These are phyloP conservation scores for Cenchrus fungigraminus DNA, from an alignment of 176 grass and related monocot genomes.

Conservation along the genomic window DNA sequence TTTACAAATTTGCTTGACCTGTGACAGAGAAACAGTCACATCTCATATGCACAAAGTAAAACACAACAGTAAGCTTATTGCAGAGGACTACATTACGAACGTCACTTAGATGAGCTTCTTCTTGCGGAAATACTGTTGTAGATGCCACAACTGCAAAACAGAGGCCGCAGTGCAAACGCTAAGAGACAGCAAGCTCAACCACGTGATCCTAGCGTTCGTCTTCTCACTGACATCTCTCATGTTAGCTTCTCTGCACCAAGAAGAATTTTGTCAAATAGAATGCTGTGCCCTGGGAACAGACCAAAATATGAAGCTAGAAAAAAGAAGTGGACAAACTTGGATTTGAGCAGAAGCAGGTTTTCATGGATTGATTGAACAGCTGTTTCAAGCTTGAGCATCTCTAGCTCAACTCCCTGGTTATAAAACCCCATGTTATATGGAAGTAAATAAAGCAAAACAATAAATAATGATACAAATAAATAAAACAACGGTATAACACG, in stretches of 20 bases:
- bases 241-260: conserved; percentile 63
- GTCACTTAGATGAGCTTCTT: conserved; percentile 72
- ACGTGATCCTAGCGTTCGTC: conserved; percentile 68
- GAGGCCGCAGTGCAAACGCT: conserved; percentile 67
- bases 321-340: conserved; percentile 52
- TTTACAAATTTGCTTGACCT: conserved; percentile 32
- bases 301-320: background rate
- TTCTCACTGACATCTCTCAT: conserved; percentile 65
- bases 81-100: conserved; percentile 1
- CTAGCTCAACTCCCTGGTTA: conserved; percentile 74
- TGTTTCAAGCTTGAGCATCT: conserved; percentile 76
- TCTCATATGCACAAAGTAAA: conserved; percentile 26
- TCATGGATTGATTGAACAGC: conserved; percentile 62
- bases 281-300: background rate
- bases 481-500: background rate
- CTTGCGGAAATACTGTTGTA: conserved; percentile 75
- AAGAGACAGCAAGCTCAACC: conserved; percentile 68
- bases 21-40: background rate
- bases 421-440: conserved; percentile 26
- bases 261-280: background rate
- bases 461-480: background rate
- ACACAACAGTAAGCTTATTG: conserved; percentile 15
- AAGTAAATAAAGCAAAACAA: background rate
- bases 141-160: conserved; percentile 58
- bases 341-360: conserved; percentile 59